Percentiles rank a stretch among this genome's conserved stretches.
phyloP scores from a whole-genome alignment of 805 yeast species.

The Huiozyma naganishii region DNA sequence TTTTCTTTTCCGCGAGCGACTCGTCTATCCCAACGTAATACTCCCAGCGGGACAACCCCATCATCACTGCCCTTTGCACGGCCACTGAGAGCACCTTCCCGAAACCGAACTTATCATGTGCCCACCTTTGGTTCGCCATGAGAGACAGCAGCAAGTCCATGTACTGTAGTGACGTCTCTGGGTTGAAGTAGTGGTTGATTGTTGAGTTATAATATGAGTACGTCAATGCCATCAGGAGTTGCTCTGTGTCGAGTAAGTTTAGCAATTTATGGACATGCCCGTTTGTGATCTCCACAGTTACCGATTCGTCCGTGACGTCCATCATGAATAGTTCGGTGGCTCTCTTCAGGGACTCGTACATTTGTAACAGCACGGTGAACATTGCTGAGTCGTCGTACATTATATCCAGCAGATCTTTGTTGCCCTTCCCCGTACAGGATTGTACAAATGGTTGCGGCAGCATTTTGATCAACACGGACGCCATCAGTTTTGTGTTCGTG shows the following conservation, averaged over 20 bases:
- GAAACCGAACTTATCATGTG: conserved; percentile 16
- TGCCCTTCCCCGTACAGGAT: conserved; percentile 12
- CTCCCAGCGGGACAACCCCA: conserved; percentile 27
- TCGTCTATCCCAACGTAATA: conserved; percentile 26
- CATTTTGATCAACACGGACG: conserved; percentile 10
- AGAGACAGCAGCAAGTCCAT: conserved; percentile 19
- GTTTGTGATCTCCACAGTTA: neutral
- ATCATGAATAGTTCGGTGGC: conserved; percentile 13
- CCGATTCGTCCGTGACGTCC: conserved; percentile 1
- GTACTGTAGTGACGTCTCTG: conserved; percentile 13
- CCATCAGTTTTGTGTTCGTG: conserved; percentile 2
- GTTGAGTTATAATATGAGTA: conserved; percentile 20
- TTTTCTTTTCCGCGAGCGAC: conserved; percentile 19
- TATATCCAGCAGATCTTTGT: conserved; percentile 6
- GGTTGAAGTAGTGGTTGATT: conserved; percentile 9
- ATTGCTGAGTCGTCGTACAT: conserved; percentile 14
- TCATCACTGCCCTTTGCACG: conserved; percentile 13
- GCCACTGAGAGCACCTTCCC: conserved; percentile 17
- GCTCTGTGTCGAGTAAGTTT: conserved; percentile 15
- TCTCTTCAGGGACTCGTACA: conserved; percentile 11
- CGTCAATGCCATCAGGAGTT: conserved; percentile 14
- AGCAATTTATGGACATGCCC: conserved; percentile 8
- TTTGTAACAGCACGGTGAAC: conserved; percentile 14
- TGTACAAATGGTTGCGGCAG: conserved; percentile 19
- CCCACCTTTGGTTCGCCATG: conserved; percentile 18